Evolutionary conservation across 176 grass and related monocot genomes (phyloP).

Genomic region (Cenchrus americanus): DNA sequence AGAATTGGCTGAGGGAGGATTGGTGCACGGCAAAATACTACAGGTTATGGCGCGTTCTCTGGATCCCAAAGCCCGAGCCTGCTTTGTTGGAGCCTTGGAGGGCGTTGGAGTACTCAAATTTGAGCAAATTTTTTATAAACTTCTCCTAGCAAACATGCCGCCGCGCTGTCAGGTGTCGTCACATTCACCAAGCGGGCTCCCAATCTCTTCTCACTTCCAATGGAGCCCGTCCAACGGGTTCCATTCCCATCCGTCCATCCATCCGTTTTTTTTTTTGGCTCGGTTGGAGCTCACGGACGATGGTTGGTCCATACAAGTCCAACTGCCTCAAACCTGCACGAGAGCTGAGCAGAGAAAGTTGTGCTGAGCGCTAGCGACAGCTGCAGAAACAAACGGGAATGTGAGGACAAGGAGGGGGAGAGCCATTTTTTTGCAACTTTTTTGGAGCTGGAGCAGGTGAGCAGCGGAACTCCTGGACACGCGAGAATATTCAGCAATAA

Average conservation of each 20-base stretch:
- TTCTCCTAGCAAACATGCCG: background rate
- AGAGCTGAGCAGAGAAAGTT: background rate
- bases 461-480: background rate
- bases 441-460: background rate
- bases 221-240: constrained; percentile 17
- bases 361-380: constrained; percentile 26
- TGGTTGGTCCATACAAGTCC: background rate
- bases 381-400: constrained; percentile 11
- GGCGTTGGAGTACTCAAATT: background rate
- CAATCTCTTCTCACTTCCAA: background rate
- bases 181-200: background rate
- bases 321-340: background rate
- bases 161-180: background rate
- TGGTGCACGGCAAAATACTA: background rate
- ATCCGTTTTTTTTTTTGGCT: background rate
- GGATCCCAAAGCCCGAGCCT: too few species aligned
- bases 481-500: background rate
- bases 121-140: background rate
- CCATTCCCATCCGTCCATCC: background rate
- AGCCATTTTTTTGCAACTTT: too few species aligned
- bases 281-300: background rate
- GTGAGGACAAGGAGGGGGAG: constrained; percentile 28
- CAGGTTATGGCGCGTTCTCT: background rate
- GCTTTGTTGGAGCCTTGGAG: too few species aligned
- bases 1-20: background rate